Evolutionary conservation across 1,139 yeast species (phyloP).

Genomic region (Taphrina communis): DNA sequence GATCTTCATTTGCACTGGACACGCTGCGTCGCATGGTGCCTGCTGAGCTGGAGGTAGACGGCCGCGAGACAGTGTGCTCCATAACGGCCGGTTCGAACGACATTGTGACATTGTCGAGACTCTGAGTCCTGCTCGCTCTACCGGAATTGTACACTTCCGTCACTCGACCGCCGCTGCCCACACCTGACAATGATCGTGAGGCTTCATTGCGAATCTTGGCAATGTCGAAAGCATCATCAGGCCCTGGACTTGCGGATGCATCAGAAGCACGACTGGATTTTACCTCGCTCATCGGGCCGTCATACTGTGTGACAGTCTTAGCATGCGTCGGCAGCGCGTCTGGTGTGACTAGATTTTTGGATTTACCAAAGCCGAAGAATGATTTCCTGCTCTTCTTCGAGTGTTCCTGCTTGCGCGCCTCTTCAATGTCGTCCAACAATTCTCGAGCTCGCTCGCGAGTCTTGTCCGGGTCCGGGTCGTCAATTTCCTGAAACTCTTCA

Average conservation of each 20-base stretch:
- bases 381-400: constrained; percentile 41
- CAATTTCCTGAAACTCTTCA: constrained; percentile 94
- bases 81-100: neutral
- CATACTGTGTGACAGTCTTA: neutral
- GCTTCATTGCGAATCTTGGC: constrained; percentile 33
- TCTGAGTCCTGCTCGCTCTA: constrained; percentile 10
- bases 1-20: neutral
- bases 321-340: constrained; percentile 33
- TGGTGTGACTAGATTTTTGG: constrained; percentile 35
- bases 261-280: neutral
- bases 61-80: neutral
- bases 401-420: constrained; percentile 52
- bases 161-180: neutral
- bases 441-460: constrained; percentile 59
- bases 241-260: neutral
- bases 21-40: neutral
- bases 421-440: constrained; percentile 48
- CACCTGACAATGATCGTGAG: neutral
- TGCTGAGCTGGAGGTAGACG: neutral
- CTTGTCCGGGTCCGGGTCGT: constrained; percentile 92
- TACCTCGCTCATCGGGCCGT: neutral
- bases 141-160: neutral
- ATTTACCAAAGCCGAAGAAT: constrained; percentile 26
- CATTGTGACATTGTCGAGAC: constrained; percentile 26
- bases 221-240: constrained; percentile 22